Evolutionary conservation across 2,329 filamentous ascomycete species (phyloP).

Genomic region (Fusarium musae): DNA sequence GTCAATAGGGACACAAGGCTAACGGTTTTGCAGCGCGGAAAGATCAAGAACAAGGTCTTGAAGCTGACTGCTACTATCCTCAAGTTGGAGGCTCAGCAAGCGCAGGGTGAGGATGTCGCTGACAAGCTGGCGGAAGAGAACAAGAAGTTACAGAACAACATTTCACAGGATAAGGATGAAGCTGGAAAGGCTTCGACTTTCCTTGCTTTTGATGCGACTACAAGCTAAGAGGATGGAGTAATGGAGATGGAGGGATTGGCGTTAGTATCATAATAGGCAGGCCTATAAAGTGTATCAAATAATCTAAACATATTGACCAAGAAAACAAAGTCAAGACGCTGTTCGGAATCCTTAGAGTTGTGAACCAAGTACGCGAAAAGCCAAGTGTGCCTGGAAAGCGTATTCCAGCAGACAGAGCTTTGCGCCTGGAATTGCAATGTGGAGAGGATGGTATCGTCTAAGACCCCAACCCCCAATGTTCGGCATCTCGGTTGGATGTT

Average conservation of each 20-base stretch:
- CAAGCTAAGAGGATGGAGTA: not conserved
- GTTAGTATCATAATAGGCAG: not conserved
- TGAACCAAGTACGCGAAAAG: fast-evolving
- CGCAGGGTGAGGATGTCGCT: conserved; percentile 60
- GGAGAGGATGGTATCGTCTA: not conserved
- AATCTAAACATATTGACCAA: not conserved
- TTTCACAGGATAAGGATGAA: conserved; percentile 57
- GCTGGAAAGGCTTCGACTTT: conserved; percentile 58
- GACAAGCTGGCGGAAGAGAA: conserved; percentile 58
- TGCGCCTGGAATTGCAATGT: not conserved
- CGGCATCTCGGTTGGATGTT: conserved; percentile 36
- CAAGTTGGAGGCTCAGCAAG: conserved; percentile 60
- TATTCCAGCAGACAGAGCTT: no score
- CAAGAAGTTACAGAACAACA: conserved; percentile 65
- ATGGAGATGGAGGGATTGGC: fast-evolving
- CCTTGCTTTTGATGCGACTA: conserved; percentile 37
- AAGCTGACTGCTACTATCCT: conserved; percentile 65
- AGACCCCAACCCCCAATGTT: not conserved
- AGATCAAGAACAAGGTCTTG: conserved; percentile 70
- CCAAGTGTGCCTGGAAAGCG: not conserved
- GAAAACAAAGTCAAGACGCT: fast-evolving
- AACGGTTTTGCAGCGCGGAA: conserved; percentile 54
- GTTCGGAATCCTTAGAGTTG: not conserved
- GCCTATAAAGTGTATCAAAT: not conserved
- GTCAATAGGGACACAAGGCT: not conserved